Conservation (phyloP, 1,284 basidiomycete species). For the Puccinia horiana region DNA sequence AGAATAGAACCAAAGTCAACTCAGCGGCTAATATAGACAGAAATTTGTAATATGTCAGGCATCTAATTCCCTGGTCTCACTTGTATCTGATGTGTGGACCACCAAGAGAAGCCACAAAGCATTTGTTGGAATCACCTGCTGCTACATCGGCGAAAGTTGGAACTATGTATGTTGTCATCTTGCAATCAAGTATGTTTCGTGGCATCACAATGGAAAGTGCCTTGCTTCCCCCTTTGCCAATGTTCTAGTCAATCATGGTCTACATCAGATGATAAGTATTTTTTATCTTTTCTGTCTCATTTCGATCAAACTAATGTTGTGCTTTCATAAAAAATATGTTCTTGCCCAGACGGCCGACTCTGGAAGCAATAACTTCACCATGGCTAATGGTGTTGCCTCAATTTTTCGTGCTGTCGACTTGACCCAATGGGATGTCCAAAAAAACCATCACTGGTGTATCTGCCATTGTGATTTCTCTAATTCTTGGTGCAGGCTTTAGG, state of each 20-base stretch:
- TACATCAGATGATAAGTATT: conserved; percentile 2
- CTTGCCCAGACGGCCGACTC: background rate
- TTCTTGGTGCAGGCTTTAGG: background rate
- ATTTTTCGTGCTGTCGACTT: background rate
- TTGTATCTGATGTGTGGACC: conserved; percentile 14
- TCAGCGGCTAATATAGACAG: background rate
- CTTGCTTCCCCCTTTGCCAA: background rate
- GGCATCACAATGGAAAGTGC: conserved; percentile 7
- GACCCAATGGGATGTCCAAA: background rate
- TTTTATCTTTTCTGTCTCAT: background rate
- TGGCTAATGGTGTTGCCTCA: background rate
- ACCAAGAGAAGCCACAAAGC: conserved; percentile 12
- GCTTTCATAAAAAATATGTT: background rate
- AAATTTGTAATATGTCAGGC: background rate
- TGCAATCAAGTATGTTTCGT: background rate
- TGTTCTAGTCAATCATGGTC: conserved; percentile 4
- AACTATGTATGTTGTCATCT: background rate
- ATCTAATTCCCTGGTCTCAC: background rate
- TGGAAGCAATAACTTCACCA: no score
- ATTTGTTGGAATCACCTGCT: background rate
- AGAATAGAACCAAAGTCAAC: background rate
- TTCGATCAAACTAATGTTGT: background rate
- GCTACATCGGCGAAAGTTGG: background rate
- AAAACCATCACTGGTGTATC: conserved; percentile 1
- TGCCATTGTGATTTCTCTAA: background rate